phyloP scores from a whole-genome alignment of 768 basidiomycete species.

The Mycena galopus region DNA sequence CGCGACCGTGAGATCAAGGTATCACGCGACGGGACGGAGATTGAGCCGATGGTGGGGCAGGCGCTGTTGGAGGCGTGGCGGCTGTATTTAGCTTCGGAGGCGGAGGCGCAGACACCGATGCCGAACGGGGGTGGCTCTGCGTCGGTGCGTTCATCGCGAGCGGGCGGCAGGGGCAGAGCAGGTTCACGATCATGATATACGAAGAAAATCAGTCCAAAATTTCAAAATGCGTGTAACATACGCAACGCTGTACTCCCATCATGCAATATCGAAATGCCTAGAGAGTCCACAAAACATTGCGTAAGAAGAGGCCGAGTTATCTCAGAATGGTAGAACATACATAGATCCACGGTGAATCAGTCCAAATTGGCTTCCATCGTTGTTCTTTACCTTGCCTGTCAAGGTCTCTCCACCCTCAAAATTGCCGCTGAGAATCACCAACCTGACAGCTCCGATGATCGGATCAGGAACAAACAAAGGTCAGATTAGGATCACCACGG shows the following conservation, averaged over 20 bases:
- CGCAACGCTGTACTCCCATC: conserved; percentile 27
- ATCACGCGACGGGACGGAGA: conserved; percentile 91
- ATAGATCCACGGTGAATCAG: conserved; percentile 18
- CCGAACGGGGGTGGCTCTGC: too few relatives aligned
- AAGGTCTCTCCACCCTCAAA: too few relatives aligned
- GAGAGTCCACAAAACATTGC: not conserved
- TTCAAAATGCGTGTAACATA: conserved; percentile 26
- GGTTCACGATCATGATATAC: conserved; percentile 43
- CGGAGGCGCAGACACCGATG: not conserved
- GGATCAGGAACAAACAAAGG: too few relatives aligned
- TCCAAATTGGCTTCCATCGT: too few relatives aligned
- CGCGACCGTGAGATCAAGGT: conserved; percentile 85
- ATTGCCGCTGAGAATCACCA: too few relatives aligned
- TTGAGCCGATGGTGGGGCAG: conserved; percentile 84
- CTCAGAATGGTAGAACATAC: conserved; percentile 29
- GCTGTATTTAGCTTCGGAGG: conserved; percentile 39
- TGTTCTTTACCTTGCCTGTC: too few relatives aligned
- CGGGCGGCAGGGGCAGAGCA: conserved; percentile 15
- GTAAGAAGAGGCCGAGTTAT: too few relatives aligned
- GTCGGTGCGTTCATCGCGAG: not conserved
- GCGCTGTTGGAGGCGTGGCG: conserved; percentile 80
- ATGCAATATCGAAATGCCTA: too few relatives aligned
- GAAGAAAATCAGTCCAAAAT: conserved; percentile 38
- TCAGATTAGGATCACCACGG: too few relatives aligned
- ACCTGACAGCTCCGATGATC: too few relatives aligned